Evolutionary conservation across 352 stramenopile species (phyloP).

Genomic region (Phytophthora ohioensis): DNA sequence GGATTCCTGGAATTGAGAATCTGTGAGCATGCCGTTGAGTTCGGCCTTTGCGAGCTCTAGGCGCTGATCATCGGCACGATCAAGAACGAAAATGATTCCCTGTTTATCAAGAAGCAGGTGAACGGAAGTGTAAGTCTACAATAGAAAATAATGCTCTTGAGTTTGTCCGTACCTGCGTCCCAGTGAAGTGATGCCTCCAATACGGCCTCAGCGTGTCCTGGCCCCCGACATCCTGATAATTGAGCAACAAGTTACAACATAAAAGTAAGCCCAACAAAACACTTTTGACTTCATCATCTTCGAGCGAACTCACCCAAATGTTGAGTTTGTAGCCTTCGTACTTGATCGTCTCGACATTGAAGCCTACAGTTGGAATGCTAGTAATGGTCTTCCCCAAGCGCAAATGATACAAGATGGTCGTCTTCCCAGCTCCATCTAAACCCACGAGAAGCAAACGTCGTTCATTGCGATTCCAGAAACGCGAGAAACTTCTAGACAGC

Average conservation of each 20-base stretch:
- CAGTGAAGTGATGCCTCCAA: constrained; percentile 88
- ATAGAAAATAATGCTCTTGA: neutral
- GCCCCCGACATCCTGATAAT: constrained; percentile 73
- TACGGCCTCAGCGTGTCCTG: constrained; percentile 84
- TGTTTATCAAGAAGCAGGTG: constrained; percentile 21
- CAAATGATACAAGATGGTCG: constrained; percentile 85
- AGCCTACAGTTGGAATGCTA: constrained; percentile 83
- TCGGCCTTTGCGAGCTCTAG: constrained; percentile 78
- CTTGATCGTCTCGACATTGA: constrained; percentile 85
- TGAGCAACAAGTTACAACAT: constrained; percentile 1
- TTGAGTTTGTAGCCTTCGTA: constrained; percentile 81
- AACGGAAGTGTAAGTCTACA: neutral
- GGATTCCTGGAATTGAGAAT: constrained; percentile 74
- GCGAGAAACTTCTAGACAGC: constrained; percentile 69
- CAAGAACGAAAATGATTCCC: constrained; percentile 88
- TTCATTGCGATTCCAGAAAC: constrained; percentile 84
- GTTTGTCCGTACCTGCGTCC: constrained; percentile 63
- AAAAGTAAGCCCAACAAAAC: constrained; percentile 1
- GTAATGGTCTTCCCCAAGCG: constrained; percentile 79
- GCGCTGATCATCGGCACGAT: constrained; percentile 72
- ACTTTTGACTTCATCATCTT: neutral
- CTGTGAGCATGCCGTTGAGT: constrained; percentile 71
- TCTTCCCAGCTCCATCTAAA: constrained; percentile 82
- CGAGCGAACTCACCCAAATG: constrained; percentile 63
- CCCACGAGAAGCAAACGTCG: constrained; percentile 79